Evolutionary conservation across 257 asterid genomes (phyloP), one percentile per base, ranked within the genome.

Genomic region (Echites panduratus): DNA sequence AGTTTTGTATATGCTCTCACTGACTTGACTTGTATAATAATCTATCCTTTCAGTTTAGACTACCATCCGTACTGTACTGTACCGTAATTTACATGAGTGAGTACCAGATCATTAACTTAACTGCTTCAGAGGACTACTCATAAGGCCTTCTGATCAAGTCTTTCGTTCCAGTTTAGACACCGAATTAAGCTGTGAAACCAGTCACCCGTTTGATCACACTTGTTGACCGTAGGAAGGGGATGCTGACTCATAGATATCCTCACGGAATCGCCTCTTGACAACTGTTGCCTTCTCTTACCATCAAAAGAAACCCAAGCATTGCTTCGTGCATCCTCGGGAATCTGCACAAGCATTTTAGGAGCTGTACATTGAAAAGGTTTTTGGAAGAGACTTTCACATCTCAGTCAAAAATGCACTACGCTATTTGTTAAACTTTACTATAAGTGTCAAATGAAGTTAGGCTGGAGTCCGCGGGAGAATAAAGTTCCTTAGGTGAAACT

Each of bases 221-320:
- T 95, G 81, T 92, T 95, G 73, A 92, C 97, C 5, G 97, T 92
- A 44, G 99, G 97, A 80, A 95, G 96, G 26, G 99, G 99, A 75
- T 95, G 98, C 77, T 90, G 87, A 83, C 99, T 92, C 99, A 95
- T 92, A 5, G 81, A 87, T 84, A 95, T 89, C 73, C 87, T 78
- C n/a, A 95, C 88, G 27, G 98, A 95, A 75, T 95, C 95, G 20
- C 97, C 98, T 82, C 94, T 87, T 0, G 92, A 92, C 40, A 92
- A 92, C 64, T 95, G 98, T 74, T 95, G 99, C 80, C 98, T 79
- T 83, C 99, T 89, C 90, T 95, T 95, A 72, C 99, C 99, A 77
- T 95, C 98, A 69, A 95, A 90, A 38, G 98, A 92, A 40, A 95
- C 99, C 99, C 99, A 95, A 20, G 94, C 96, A 68, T 90, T 95